Percentiles rank a stretch among this genome's conserved stretches.
Evolutionary conservation across 257 asterid genomes (phyloP).

Genomic region (Lithospermum erythrorhizon): DNA sequence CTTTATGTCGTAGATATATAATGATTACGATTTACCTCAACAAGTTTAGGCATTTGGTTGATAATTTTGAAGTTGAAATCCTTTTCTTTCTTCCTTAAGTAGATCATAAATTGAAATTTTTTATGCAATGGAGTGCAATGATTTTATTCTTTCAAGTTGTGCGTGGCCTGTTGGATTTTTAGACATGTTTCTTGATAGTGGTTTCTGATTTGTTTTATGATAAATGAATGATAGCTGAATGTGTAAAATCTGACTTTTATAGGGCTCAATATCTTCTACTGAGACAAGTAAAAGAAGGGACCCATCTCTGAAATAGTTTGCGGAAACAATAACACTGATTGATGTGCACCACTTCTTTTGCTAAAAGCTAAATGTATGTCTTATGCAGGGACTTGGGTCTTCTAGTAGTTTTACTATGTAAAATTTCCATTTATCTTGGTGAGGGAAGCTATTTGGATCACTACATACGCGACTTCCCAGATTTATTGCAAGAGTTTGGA

Average conservation of each 20-base stretch:
- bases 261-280: neutral
- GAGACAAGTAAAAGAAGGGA: neutral
- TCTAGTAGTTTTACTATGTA: constrained; percentile 59
- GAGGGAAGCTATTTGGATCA: constrained; percentile 80
- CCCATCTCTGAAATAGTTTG: neutral
- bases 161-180: neutral
- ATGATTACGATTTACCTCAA: neutral
- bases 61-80: neutral
- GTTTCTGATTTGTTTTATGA: neutral
- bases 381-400: constrained; percentile 72
- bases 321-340: neutral
- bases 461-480: constrained; percentile 82
- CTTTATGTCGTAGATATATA: neutral
- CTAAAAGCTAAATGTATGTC: neutral
- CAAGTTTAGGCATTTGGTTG: neutral
- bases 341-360: neutral
- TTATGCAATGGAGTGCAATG: neutral
- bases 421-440: constrained; percentile 53
- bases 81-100: too few relatives aligned
- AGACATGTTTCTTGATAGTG: neutral
- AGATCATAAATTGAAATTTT: too few relatives aligned
- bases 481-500: constrained; percentile 31
- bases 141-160: neutral
- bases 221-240: neutral
- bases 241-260: neutral